These are phyloP conservation scores for Fistulinella cinereoalba DNA, from an alignment of 1,284 basidiomycete genomes.

Conservation along the genomic window DNA sequence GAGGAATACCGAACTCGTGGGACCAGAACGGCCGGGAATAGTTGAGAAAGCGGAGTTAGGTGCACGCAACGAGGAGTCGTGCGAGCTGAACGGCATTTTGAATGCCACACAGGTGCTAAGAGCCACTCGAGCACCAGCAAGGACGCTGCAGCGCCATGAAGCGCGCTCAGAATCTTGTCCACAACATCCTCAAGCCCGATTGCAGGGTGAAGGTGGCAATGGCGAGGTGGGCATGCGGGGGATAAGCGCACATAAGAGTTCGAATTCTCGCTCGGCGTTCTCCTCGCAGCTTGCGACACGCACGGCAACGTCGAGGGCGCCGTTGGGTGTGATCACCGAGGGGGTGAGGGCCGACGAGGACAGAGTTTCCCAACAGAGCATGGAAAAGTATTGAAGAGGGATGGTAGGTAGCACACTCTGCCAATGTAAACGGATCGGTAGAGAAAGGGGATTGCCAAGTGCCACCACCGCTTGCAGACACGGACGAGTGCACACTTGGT, in stretches of 20 bases:
- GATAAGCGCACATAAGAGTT: slow-evolving; percentile 22
- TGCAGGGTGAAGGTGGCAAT: slow-evolving; percentile 26
- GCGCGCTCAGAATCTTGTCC: slow-evolving; percentile 15
- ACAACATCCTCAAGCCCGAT: neutral
- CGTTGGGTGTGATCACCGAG: slow-evolving; percentile 34
- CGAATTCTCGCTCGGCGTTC: slow-evolving; percentile 3
- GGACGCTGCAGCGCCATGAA: slow-evolving; percentile 10
- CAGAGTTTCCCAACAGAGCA: slow-evolving; percentile 11
- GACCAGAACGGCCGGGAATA: slow-evolving; percentile 10
- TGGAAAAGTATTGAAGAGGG: slow-evolving; percentile 24
- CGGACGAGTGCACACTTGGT: slow-evolving; percentile 37
- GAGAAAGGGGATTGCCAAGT: slow-evolving; percentile 31
- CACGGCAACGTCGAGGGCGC: slow-evolving; percentile 34
- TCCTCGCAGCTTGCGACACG: slow-evolving; percentile 18
- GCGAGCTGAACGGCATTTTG: fast-evolving
- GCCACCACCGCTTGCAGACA: slow-evolving; percentile 41
- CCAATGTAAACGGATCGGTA: slow-evolving; percentile 34
- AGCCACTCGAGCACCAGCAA: slow-evolving; percentile 24
- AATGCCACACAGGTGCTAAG: neutral
- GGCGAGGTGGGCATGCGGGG: slow-evolving; percentile 27
- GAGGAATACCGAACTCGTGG: too few relatives aligned
- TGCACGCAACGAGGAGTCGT: slow-evolving; percentile 13
- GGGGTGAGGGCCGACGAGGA: slow-evolving; percentile 7
- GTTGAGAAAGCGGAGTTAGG: slow-evolving; percentile 23
- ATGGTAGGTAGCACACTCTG: slow-evolving; percentile 19